Base-by-base conservation (phyloP, 768 basidiomycete genomes). In the Leccinellum albellum region DNA sequence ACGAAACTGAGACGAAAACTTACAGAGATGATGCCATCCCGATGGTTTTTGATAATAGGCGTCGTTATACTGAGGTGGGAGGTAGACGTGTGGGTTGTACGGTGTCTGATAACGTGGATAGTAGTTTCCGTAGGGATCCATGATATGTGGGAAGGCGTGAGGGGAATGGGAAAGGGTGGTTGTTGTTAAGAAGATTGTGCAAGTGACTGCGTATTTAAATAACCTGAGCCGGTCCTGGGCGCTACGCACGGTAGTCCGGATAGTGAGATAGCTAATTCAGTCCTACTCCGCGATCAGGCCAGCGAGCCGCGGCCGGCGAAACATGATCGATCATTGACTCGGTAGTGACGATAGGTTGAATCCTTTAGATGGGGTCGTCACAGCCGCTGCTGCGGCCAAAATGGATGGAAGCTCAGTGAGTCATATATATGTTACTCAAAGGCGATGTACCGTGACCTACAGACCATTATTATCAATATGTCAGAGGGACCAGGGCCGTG, bases 51-150 rank as follows among this genome's bases (percentile, higher is more conserved):
- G 51, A 26, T 55, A 10, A 33, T 61, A 63, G 0, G 59, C 55
- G 46, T 59, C 66, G 15, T 47, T 55, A 49, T 55, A 55, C 26
- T 63, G 65, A 31, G 60, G 57, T 51, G 70, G 70, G 21, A 68
- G 33, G 37, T 70, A 73, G 37, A 73, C 57, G 26, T 68, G 66
- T 0, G 70, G 72, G 9, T 71, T 72, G 40, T 70, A 72, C 24
- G 58, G 56, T 14, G 66, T 59, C 40, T 61, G 70, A 53, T 66
- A 65, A 59, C 63, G 71, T 24, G 67, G 59, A 44, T 56, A 57
- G 9, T 29, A 56, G 33, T 62, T 65, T 28, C 46, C 32, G 49
- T 61, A 72, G 1, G 64, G 68, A 62, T 68, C 58, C 70, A 71
- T 71, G 50, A 4, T 9, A 0, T 14, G 32, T 8, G 50, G 40